A percentile compares a stretch with the other conserved stretches of the same genome.
These are phyloP conservation scores for Curvularia lunata DNA, from an alignment of 2,329 filamentous ascomycete species.

Conservation along the genomic window DNA sequence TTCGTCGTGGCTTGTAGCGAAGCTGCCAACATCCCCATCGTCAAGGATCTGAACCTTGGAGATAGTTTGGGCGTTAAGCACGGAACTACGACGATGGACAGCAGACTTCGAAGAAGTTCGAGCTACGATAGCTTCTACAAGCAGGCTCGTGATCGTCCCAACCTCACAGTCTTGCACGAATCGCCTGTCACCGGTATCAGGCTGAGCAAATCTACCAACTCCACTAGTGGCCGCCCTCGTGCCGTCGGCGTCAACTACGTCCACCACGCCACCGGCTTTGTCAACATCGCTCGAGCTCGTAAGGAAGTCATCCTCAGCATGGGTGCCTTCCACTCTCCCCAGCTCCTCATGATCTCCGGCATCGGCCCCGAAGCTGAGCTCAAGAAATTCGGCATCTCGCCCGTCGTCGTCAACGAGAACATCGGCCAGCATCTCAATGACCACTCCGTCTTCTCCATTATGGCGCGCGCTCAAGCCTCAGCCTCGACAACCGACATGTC, in stretches of 20 bases:
- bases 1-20: conserved; percentile 40
- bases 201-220: conserved; percentile 14
- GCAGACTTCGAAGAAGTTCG: conserved; percentile 28
- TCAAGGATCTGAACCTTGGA: conserved; percentile 43
- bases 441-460: conserved; percentile 37
- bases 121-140: conserved; percentile 43
- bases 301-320: conserved; percentile 41
- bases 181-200: conserved; percentile 38
- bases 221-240: conserved; percentile 14
- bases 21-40: conserved; percentile 39
- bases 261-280: conserved; percentile 31
- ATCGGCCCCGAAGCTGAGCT: conserved; percentile 42
- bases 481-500: conserved; percentile 36
- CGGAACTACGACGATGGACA: conserved; percentile 36
- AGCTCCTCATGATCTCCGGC: conserved; percentile 50
- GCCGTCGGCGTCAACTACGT: conserved; percentile 39
- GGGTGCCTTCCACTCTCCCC: conserved; percentile 47
- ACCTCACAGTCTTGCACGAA: conserved; percentile 37
- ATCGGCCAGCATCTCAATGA: conserved; percentile 38
- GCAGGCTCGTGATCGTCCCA: conserved; percentile 36
- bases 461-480: conserved; percentile 30
- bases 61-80: conserved; percentile 42
- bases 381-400: conserved; percentile 29
- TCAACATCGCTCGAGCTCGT: conserved; percentile 35
- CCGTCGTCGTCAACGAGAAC: conserved; percentile 39